These are phyloP conservation scores for Sporisorium iseilematis-ciliati DNA, from an alignment of 1,284 basidiomycete species.

Conservation along the genomic window DNA sequence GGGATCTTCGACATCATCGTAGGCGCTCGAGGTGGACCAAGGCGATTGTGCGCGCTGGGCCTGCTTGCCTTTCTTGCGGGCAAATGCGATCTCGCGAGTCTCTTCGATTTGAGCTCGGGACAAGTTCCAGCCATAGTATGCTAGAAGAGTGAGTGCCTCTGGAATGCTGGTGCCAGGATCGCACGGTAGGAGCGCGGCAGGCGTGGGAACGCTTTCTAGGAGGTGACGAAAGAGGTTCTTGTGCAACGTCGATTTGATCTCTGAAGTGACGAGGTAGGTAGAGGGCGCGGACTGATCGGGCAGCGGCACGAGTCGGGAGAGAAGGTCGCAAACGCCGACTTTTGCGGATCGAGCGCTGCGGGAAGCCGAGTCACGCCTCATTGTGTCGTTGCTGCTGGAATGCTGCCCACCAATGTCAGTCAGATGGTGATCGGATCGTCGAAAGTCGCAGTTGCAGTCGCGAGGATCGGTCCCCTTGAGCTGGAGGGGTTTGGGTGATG, in stretches of 20 bases:
- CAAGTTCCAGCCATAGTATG: conserved; percentile 52
- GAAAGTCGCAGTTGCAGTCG: too few relatives aligned
- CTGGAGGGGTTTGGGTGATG: too few relatives aligned
- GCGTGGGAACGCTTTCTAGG: conserved; percentile 37
- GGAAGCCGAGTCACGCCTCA: conserved; percentile 28
- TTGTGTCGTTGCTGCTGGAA: background rate
- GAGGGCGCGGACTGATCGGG: conserved; percentile 28
- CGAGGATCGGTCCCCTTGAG: too few relatives aligned
- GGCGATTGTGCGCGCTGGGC: conserved; percentile 41
- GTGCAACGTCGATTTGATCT: conserved; percentile 22
- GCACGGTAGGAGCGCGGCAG: conserved; percentile 47
- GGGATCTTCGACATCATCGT: conserved; percentile 38
- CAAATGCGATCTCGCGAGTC: conserved; percentile 38
- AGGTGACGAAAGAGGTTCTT: conserved; percentile 38
- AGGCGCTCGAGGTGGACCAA: conserved; percentile 36
- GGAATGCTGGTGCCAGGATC: conserved; percentile 36
- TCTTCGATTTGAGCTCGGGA: conserved; percentile 58
- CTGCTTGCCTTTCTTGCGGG: conserved; percentile 54
- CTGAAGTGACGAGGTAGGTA: conserved; percentile 35
- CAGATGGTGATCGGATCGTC: too few relatives aligned
- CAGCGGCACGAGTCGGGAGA: conserved; percentile 38
- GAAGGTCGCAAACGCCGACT: conserved; percentile 37
- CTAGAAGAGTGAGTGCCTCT: conserved; percentile 46
- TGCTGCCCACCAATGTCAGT: background rate
- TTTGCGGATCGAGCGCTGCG: conserved; percentile 26